A percentile compares a stretch with the other conserved stretches of the same genome.
These are phyloP conservation scores for Astragalus glycyphyllos DNA, from an alignment of 306 rosid genomes.

Conservation along the genomic window DNA sequence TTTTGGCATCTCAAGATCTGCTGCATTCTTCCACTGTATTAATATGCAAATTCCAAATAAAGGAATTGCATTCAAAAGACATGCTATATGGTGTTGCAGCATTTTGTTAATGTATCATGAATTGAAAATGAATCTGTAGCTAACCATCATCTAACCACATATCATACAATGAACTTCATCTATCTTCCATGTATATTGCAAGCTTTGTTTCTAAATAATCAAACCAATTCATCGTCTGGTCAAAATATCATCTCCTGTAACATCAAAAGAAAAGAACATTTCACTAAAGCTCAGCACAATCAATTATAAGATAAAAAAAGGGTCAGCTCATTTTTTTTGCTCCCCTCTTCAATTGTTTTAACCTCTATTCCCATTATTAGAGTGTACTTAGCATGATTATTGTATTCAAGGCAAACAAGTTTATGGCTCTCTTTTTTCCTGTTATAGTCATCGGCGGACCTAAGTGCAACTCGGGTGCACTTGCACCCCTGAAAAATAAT, in stretches of 20 bases:
- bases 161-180: constrained; percentile 39
- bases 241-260: constrained; percentile 56
- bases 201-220: constrained; percentile 46
- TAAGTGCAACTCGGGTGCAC: too few species aligned
- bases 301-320: too few species aligned
- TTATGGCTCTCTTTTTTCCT: too few species aligned
- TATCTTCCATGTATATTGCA: constrained; percentile 42
- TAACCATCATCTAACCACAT: constrained; percentile 37
- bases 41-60: constrained; percentile 36
- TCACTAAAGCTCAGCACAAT: neutral
- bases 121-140: constrained; percentile 47
- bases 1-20: too few species aligned
- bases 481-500: too few species aligned
- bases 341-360: too few species aligned
- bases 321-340: too few species aligned
- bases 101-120: constrained; percentile 27
- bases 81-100: neutral
- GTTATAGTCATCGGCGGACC: too few species aligned
- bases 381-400: too few species aligned
- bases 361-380: too few species aligned
- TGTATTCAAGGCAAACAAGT: too few species aligned
- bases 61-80: constrained; percentile 29
- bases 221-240: constrained; percentile 42
- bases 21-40: constrained; percentile 14
- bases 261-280: constrained; percentile 19